These are phyloP conservation scores for Alloteropsis angusta DNA, from an alignment of 202 grass and related monocot species.

Conservation along the genomic window DNA sequence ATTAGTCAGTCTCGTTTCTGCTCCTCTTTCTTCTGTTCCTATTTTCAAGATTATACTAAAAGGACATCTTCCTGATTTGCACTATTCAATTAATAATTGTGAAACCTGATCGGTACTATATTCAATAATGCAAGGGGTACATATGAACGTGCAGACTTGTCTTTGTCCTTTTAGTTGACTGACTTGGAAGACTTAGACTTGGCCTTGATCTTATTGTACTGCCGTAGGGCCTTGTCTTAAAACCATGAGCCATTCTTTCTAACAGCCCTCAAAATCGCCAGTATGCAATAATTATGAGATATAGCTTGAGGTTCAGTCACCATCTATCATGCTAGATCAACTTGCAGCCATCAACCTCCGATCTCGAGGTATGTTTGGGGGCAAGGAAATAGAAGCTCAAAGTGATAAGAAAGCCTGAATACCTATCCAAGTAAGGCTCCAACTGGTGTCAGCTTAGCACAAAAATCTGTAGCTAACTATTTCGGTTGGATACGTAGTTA, in stretches of 20 bases:
- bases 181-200: background rate
- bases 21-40: background rate
- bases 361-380: background rate
- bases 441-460: background rate
- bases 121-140: background rate
- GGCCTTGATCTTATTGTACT: background rate
- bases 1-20: background rate
- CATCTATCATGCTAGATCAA: background rate
- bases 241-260: background rate
- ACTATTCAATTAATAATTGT: background rate
- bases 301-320: background rate
- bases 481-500: background rate
- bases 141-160: background rate
- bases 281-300: background rate
- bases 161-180: constrained; percentile 11
- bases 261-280: background rate
- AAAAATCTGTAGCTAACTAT: background rate
- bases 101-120: background rate
- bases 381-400: background rate
- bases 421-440: background rate
- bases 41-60: background rate
- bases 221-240: background rate
- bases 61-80: background rate
- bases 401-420: background rate
- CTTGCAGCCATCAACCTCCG: background rate